Conservation (phyloP, 2,329 filamentous ascomycete genomes). For the Monilinia vaccinii-corymbosi region DNA sequence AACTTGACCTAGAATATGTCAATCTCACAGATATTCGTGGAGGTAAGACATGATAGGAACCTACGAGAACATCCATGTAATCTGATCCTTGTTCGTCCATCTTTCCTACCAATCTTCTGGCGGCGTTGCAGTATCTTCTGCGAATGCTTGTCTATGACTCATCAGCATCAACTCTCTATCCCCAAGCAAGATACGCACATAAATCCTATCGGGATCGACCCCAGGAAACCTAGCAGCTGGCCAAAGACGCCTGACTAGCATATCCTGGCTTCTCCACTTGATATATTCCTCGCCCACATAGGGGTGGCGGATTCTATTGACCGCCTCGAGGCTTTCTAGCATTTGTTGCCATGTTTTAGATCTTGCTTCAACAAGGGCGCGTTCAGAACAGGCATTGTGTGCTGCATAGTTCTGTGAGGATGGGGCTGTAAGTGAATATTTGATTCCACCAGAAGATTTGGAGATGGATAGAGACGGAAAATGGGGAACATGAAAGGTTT, state of each 20-base stretch:
- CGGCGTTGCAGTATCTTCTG: not conserved
- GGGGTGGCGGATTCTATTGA: not conserved
- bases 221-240: not conserved
- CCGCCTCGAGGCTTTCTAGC: not conserved
- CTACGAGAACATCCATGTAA: not conserved
- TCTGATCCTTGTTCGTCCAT: not conserved
- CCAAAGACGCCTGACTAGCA: conserved; percentile 3
- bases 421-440: not conserved
- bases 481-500: not conserved
- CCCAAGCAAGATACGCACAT: not conserved
- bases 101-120: not conserved
- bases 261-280: not conserved
- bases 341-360: not conserved
- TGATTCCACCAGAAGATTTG: no score
- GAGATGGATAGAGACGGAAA: not conserved
- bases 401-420: not conserved
- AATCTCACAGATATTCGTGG: not conserved
- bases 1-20: not conserved
- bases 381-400: not conserved
- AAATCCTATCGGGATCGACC: not conserved
- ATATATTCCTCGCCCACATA: not conserved
- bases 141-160: not conserved
- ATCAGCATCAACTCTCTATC: not conserved
- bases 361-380: not conserved
- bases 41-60: not conserved